Evolutionary conservation across 345 rosid species (phyloP), one percentile per base, ranked within the genome.

Genomic region (Acer negundo): DNA sequence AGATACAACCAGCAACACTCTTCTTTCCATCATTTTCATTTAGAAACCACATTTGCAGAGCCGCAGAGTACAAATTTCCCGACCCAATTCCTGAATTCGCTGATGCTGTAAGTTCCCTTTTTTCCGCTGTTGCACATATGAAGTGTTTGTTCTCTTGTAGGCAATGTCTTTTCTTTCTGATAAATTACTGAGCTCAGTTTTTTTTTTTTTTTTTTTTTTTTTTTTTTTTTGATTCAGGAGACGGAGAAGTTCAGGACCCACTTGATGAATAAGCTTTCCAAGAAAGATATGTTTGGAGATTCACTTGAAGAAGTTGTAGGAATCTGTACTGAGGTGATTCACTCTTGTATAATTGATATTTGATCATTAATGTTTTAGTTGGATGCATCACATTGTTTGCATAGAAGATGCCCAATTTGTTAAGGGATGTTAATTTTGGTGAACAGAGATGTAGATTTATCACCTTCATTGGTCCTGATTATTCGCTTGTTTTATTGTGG

Each of bases 71-170:
- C 85, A 85, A 87, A 78, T 93, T 93, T 73, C 98, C 97, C 0
- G 97, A 92, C 86, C 95, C 97, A 17, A 93, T 93, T 80, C 95
- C 98, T 2, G 97, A 93, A 80, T 95, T 95, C 75, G 95, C 98
- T 35, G 93, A 86, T 78, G 83, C 87, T 3, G 99, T 92, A 80
- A 90, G 92, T 77, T 75, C 2, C 22, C 46, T 47, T 70, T 12
- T 46, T 46, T 56, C 31, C n/a, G 3, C 22, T 69, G 10, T 56
- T 47, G 31, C 55, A 6, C 35, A 59, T 74, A 68, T 6, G 17
- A 28, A 59, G 63, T 35, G n/a, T 28, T 16, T 35, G 19, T 28
- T 16, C 53, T 53, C 23, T 24, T 62, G 17, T 62, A 51, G 56
- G 56, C 56, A 51, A 51, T 51, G 2, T 51, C 10, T 51, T 10